These are phyloP conservation scores for Arabis alpina DNA, from an alignment of 345 rosid species.

Conservation along the genomic window DNA sequence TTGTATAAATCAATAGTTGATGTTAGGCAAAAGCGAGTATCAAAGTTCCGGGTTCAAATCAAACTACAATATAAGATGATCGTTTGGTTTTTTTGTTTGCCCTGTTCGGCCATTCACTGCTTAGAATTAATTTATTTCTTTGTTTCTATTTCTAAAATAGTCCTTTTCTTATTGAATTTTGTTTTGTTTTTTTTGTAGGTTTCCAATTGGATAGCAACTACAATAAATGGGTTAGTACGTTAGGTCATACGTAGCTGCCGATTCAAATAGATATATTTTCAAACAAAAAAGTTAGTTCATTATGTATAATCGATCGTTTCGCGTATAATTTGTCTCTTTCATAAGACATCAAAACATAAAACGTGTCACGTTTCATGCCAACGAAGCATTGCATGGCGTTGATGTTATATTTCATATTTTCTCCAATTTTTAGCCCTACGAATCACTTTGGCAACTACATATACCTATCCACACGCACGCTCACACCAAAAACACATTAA, in stretches of 20 bases:
- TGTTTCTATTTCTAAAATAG: background rate
- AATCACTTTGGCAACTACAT: conserved; percentile 12
- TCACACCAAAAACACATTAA: conserved; percentile 19
- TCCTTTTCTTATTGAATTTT: background rate
- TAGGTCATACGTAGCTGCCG: conserved; percentile 29
- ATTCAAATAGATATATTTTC: background rate
- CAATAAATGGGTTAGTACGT: conserved; percentile 15
- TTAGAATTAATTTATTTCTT: background rate
- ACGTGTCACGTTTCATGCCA: conserved; percentile 37
- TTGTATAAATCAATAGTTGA: background rate
- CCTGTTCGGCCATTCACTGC: background rate
- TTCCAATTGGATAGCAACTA: background rate
- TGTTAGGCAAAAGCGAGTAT: background rate
- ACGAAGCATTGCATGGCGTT: conserved; percentile 22
- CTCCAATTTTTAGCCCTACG: conserved; percentile 21
- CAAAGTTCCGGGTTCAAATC: conserved; percentile 8
- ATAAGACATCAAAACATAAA: background rate
- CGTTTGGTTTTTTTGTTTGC: background rate
- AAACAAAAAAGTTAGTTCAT: background rate
- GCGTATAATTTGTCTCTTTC: conserved; percentile 24
- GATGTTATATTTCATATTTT: conserved; percentile 1
- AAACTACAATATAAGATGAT: background rate
- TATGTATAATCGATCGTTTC: conserved; percentile 14
- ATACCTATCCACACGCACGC: conserved; percentile 29
- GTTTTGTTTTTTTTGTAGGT: background rate